Evolutionary conservation across 495 filamentous ascomycete species (phyloP).

Genomic region (Xylaria curta): DNA sequence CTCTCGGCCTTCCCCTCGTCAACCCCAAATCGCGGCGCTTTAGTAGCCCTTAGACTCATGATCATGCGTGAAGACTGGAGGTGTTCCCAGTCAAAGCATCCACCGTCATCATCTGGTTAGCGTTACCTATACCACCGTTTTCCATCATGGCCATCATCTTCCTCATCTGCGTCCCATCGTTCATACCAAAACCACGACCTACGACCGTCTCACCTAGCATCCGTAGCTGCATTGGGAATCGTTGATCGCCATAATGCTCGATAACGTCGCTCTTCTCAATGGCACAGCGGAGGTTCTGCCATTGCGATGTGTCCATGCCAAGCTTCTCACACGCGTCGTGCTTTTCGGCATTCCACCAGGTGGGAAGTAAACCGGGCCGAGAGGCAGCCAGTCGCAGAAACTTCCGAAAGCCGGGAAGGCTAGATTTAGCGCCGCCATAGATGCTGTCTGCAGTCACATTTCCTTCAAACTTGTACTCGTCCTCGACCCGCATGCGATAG

Average conservation of each 20-base stretch:
- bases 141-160: slow-evolving; percentile 15
- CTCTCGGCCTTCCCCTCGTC: neutral
- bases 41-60: neutral
- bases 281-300: slow-evolving; percentile 27
- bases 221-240: slow-evolving; percentile 55
- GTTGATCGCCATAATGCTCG: slow-evolving; percentile 45
- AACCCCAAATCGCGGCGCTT: neutral
- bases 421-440: slow-evolving; percentile 39
- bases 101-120: neutral
- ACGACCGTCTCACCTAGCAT: slow-evolving; percentile 35
- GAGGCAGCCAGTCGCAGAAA: slow-evolving; percentile 28
- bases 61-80: neutral
- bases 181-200: slow-evolving; percentile 4
- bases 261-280: slow-evolving; percentile 47
- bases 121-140: neutral
- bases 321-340: slow-evolving; percentile 36
- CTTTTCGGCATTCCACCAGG: slow-evolving; percentile 50
- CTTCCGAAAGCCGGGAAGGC: slow-evolving; percentile 24
- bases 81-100: slow-evolving; percentile 4
- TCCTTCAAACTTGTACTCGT: slow-evolving; percentile 41
- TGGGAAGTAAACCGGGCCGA: slow-evolving; percentile 42
- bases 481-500: slow-evolving; percentile 55
- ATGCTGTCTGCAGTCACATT: slow-evolving; percentile 30
- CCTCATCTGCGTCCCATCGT: slow-evolving; percentile 5
- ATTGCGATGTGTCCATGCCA: slow-evolving; percentile 32